These are phyloP conservation scores for Saccharomycopsis oosterbeekiorum DNA, from an alignment of 805 yeast genomes.

Conservation along the genomic window DNA sequence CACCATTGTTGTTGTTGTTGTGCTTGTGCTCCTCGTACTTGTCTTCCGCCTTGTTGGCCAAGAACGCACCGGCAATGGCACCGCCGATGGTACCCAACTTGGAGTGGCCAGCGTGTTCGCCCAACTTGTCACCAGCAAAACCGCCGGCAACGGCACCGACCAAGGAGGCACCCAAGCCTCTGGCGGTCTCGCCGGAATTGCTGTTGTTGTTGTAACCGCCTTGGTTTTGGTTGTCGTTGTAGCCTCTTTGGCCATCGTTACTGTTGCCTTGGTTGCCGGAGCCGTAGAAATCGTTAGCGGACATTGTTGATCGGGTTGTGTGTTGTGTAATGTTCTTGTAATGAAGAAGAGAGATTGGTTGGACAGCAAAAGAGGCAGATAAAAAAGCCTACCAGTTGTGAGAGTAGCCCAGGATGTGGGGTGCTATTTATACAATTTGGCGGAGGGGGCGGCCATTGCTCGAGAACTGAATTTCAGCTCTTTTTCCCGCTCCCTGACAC, in stretches of 20 bases:
- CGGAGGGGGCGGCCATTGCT: too few species aligned
- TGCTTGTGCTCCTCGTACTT: conserved; percentile 24
- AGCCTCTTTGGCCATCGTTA: conserved; percentile 7
- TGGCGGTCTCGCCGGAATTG: conserved; percentile 24
- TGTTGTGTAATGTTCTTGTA: neutral
- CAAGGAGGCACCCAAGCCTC: conserved; percentile 36
- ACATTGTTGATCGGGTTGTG: too few species aligned
- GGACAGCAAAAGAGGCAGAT: neutral
- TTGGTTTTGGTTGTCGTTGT: conserved; percentile 1
- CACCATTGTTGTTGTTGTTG: conserved; percentile 16
- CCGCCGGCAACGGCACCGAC: conserved; percentile 48
- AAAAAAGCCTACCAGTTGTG: neutral
- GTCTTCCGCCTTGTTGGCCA: conserved; percentile 42
- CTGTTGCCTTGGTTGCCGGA: conserved; percentile 32
- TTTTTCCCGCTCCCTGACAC: too few species aligned
- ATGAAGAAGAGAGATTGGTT: neutral
- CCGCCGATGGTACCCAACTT: conserved; percentile 40
- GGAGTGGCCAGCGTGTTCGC: conserved; percentile 29
- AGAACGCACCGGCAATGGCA: conserved; percentile 45
- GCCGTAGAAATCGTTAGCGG: conserved; percentile 47
- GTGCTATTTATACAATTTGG: neutral
- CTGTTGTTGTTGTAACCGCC: conserved; percentile 17
- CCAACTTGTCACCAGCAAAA: conserved; percentile 37
- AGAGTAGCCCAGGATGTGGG: neutral
- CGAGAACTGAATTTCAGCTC: too few species aligned